Evolutionary conservation across 2,329 filamentous ascomycete genomes (phyloP).

Genomic region (Fusarium nygamai): DNA sequence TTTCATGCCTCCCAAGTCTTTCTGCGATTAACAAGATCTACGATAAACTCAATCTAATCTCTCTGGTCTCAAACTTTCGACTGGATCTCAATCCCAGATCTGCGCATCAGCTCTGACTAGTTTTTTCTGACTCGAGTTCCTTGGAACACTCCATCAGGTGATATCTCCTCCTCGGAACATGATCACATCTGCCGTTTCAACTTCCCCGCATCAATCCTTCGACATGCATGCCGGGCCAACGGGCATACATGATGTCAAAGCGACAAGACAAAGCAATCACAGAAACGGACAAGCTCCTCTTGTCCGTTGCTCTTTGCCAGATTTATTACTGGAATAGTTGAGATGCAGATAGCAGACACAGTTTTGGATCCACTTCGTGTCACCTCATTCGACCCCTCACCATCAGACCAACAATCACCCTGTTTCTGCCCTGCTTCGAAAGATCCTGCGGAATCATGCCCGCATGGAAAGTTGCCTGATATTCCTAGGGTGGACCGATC

Average conservation of each 20-base stretch:
- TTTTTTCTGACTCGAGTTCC: background rate
- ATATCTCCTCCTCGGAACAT: background rate
- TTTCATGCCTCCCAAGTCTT: background rate
- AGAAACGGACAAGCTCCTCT: background rate
- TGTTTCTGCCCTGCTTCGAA: background rate
- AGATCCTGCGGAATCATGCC: background rate
- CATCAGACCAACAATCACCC: background rate
- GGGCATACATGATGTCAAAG: background rate
- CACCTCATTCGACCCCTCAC: background rate
- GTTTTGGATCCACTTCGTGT: background rate
- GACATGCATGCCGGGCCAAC: slow-evolving; percentile 10
- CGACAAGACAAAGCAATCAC: background rate
- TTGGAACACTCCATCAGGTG: background rate
- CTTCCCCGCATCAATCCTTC: slow-evolving; percentile 4
- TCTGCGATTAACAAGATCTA: background rate
- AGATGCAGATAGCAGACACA: background rate
- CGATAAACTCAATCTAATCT: background rate
- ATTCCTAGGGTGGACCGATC: background rate
- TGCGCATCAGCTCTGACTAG: background rate
- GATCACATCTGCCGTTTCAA: background rate
- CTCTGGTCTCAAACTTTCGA: no score
- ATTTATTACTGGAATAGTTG: background rate
- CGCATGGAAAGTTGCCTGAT: background rate
- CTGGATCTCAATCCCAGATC: fast-evolving
- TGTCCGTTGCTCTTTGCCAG: background rate